Evolutionary conservation across 352 stramenopile species (phyloP).

Genomic region (Pythium myriotylum): DNA sequence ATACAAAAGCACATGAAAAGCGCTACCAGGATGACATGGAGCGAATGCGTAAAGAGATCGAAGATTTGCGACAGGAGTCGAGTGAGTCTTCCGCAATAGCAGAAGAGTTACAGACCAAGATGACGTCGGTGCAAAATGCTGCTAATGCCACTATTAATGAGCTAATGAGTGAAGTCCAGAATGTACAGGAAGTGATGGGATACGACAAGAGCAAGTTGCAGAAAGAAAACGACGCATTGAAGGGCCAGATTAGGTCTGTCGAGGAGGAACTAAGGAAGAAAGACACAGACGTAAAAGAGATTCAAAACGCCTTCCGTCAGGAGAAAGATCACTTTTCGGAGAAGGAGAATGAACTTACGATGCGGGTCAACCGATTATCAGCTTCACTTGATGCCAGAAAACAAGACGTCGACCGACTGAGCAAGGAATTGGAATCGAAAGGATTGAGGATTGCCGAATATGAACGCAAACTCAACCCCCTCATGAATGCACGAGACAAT

Average conservation of each 20-base stretch:
- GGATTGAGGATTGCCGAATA: conserved; percentile 48
- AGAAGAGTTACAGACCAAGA: conserved; percentile 68
- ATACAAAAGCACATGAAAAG: conserved; percentile 50
- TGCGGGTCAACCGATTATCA: conserved; percentile 33
- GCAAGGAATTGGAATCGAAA: conserved; percentile 55
- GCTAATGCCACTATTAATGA: conserved; percentile 84
- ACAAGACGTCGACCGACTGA: conserved; percentile 56
- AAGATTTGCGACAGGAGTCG: conserved; percentile 43
- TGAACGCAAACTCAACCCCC: conserved; percentile 60
- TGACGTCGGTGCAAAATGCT: conserved; percentile 69
- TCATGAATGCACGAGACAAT: conserved; percentile 53
- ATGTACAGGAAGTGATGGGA: conserved; percentile 53
- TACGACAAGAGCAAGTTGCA: conserved; percentile 51
- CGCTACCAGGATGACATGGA: conserved; percentile 46
- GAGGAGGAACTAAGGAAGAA: conserved; percentile 54
- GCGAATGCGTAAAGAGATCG: conserved; percentile 45
- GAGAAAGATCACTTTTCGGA: conserved; percentile 34
- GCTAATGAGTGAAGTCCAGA: conserved; percentile 60
- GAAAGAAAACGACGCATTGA: conserved; percentile 53
- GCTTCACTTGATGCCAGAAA: conserved; percentile 57
- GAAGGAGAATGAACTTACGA: conserved; percentile 39
- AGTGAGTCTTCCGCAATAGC: conserved; percentile 41
- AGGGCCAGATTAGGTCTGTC: conserved; percentile 38
- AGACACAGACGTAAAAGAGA: conserved; percentile 44
- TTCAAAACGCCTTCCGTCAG: conserved; percentile 25